Conservation (phyloP, 192 early-diverging fungal genomes). For the Coemansia sp. region DNA sequence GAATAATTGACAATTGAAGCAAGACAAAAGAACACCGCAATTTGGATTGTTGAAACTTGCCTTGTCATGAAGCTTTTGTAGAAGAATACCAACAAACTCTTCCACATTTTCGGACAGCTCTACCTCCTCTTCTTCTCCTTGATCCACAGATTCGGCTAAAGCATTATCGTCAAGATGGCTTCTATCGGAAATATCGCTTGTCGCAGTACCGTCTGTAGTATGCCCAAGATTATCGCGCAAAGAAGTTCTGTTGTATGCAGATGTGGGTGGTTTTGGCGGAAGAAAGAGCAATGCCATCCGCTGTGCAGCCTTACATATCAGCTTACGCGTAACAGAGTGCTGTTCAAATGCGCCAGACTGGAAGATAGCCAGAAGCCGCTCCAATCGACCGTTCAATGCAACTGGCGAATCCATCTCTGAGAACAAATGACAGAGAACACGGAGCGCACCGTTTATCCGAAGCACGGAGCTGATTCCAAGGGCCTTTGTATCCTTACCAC, state of each 20-base stretch:
- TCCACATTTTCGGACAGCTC: conserved; percentile 87
- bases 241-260: conserved; percentile 57
- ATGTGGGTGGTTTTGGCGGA: conserved; percentile 69
- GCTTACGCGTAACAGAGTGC: conserved; percentile 78
- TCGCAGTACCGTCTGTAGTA: background rate
- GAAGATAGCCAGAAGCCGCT: conserved; percentile 35
- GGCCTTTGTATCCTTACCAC: background rate
- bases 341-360: conserved; percentile 57
- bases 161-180: conserved; percentile 8
- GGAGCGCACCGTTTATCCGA: conserved; percentile 44
- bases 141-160: conserved; percentile 37
- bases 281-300: conserved; percentile 80
- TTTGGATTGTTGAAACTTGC: conserved; percentile 23
- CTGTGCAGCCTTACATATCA: conserved; percentile 80
- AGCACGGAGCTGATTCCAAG: conserved; percentile 29
- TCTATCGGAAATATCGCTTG: background rate
- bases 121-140: conserved; percentile 58
- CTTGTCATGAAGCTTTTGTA: conserved; percentile 83
- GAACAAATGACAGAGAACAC: conserved; percentile 47
- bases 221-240: conserved; percentile 21
- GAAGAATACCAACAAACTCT: conserved; percentile 76
- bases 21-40: background rate
- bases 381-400: conserved; percentile 16
- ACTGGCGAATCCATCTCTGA: conserved; percentile 35
- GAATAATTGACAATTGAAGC: background rate